phyloP scores from a whole-genome alignment of 345 rosid genomes.

The Gossypium mustelinum region DNA sequence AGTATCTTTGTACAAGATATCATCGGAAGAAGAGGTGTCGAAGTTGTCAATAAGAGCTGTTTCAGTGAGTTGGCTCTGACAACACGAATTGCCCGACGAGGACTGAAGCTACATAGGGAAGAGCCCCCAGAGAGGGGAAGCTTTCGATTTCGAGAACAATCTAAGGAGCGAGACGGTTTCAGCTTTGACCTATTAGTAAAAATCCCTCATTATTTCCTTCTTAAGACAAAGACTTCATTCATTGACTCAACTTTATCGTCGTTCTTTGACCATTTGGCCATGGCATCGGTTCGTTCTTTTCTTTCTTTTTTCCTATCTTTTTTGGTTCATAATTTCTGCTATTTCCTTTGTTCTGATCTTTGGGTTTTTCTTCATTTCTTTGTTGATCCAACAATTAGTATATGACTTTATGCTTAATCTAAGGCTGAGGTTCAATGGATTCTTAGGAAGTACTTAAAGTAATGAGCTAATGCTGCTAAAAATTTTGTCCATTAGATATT shows the following conservation, averaged over 20 bases:
- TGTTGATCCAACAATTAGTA: not conserved
- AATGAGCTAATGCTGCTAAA: not conserved
- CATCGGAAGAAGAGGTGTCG: slow-evolving; percentile 22
- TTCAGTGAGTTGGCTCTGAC: slow-evolving; percentile 45
- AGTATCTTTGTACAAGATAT: slow-evolving; percentile 44
- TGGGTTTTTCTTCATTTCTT: not conserved
- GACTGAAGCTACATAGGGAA: slow-evolving; percentile 22
- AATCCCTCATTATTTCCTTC: not conserved
- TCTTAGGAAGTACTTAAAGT: not conserved
- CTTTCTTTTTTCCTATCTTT: not conserved
- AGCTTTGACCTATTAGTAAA: not conserved
- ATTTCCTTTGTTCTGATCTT: not conserved
- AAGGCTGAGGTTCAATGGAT: not conserved
- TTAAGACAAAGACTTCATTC: not conserved
- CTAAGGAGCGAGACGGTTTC: not conserved
- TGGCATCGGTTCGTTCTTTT: slow-evolving; percentile 27
- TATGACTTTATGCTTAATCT: not conserved
- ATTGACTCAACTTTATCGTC: slow-evolving; percentile 3
- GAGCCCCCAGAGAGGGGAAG: not conserved
- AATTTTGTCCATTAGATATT: not conserved
- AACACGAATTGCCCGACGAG: slow-evolving; percentile 14
- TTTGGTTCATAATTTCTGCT: not conserved
- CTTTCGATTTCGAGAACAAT: not conserved
- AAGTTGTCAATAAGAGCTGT: slow-evolving; percentile 32
- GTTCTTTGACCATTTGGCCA: not conserved